Conservation (phyloP, 305 asterid genomes). For the Fraxinus dipetala region DNA sequence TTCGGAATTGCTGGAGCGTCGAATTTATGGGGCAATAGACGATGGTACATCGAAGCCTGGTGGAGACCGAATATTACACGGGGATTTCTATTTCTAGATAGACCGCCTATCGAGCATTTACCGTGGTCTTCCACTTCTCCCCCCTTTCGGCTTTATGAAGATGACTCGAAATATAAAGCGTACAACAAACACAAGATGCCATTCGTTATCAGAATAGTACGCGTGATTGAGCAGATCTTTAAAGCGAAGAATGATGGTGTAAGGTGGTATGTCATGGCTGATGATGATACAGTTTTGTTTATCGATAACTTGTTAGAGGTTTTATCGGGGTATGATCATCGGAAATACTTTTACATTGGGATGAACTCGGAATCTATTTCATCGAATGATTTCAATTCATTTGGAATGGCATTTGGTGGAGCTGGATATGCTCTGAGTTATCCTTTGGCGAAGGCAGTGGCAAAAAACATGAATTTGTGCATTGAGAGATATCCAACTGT, state of each 20-base stretch:
- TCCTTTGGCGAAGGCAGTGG: conserved; percentile 52
- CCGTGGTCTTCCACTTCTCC: conserved; percentile 41
- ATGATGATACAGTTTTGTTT: conserved; percentile 47
- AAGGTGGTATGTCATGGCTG: conserved; percentile 51
- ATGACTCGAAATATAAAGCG: conserved; percentile 27
- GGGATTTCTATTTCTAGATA: conserved; percentile 46
- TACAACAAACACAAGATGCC: conserved; percentile 27
- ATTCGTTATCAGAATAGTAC: conserved; percentile 32
- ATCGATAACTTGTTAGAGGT: conserved; percentile 40
- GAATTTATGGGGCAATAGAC: conserved; percentile 38
- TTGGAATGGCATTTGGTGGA: conserved; percentile 59
- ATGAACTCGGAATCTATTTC: conserved; percentile 46
- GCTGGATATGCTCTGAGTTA: conserved; percentile 56
- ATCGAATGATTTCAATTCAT: conserved; percentile 33
- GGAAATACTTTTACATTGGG: conserved; percentile 42
- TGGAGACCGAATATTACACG: conserved; percentile 41
- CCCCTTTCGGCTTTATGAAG: conserved; percentile 38
- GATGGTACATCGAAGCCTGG: conserved; percentile 39
- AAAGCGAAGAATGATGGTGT: conserved; percentile 19
- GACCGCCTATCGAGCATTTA: conserved; percentile 30
- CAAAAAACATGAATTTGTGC: conserved; percentile 42
- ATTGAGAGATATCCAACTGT: conserved; percentile 40
- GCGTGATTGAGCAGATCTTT: conserved; percentile 41
- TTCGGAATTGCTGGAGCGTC: conserved; percentile 44
- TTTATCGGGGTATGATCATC: conserved; percentile 41